These are phyloP conservation scores for Boechera divaricarpa DNA, from an alignment of 345 rosid genomes.

Conservation along the genomic window DNA sequence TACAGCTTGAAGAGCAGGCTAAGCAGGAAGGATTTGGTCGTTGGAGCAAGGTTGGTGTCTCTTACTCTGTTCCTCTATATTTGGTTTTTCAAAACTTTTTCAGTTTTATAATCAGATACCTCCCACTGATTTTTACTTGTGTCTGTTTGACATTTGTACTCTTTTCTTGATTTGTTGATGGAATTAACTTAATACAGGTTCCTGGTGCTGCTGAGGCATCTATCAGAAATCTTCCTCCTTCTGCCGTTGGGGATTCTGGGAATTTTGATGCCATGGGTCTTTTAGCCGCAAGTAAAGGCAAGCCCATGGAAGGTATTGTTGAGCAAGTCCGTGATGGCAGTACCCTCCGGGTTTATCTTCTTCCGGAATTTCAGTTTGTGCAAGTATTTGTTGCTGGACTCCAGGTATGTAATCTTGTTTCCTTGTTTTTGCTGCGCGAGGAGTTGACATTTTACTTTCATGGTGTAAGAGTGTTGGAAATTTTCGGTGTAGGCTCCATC, in stretches of 20 bases:
- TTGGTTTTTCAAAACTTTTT: not conserved
- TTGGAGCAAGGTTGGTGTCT: slow-evolving; percentile 78
- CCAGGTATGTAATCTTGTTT: slow-evolving; percentile 60
- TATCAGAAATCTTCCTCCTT: slow-evolving; percentile 86
- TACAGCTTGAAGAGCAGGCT: slow-evolving; percentile 76
- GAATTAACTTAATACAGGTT: slow-evolving; percentile 49
- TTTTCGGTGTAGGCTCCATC: slow-evolving; percentile 72
- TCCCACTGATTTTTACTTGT: slow-evolving; percentile 7
- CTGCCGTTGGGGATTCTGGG: slow-evolving; percentile 88
- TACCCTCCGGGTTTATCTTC: slow-evolving; percentile 85
- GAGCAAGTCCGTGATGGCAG: slow-evolving; percentile 99
- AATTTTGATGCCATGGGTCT: slow-evolving; percentile 86
- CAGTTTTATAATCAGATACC: slow-evolving; percentile 16
- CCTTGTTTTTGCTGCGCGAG: not conserved
- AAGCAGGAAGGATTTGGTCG: slow-evolving; percentile 79
- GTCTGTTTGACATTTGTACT: slow-evolving; percentile 13
- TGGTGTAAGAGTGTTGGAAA: slow-evolving; percentile 14
- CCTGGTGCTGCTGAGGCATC: slow-evolving; percentile 88
- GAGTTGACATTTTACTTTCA: slow-evolving; percentile 15
- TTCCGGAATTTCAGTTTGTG: slow-evolving; percentile 95
- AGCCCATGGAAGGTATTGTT: slow-evolving; percentile 84
- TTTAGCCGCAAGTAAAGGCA: slow-evolving; percentile 79
- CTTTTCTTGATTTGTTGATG: slow-evolving; percentile 16
- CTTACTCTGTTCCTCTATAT: not conserved
- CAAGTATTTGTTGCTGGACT: slow-evolving; percentile 97